Percentiles rank a stretch among this genome's conserved stretches.
phyloP scores from a whole-genome alignment of 139 green algal genomes.

The Pseudopediastrum boryanum region DNA sequence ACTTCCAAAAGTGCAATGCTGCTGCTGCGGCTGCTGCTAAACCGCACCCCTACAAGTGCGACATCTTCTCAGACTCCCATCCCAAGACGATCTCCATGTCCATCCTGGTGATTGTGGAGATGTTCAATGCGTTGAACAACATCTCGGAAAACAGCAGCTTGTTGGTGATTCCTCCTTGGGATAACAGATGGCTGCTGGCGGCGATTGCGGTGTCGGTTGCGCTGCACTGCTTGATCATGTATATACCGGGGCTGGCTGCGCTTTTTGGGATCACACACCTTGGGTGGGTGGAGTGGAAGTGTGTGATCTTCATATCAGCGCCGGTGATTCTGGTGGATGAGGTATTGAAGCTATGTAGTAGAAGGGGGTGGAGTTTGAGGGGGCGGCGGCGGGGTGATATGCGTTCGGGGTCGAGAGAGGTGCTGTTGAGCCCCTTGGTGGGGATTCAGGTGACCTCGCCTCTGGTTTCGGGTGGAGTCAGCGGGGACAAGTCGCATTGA shows the following conservation, averaged over 20 bases:
- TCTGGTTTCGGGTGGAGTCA: not conserved
- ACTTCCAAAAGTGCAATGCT: conserved; percentile 59
- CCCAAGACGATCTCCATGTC: conserved; percentile 90
- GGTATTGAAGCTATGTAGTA: conserved; percentile 49
- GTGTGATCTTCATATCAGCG: conserved; percentile 82
- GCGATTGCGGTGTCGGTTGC: conserved; percentile 86
- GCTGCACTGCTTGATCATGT: conserved; percentile 92
- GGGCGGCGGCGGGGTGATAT: not conserved
- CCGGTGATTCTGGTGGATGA: conserved; percentile 95
- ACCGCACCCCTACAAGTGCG: conserved; percentile 60
- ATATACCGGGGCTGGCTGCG: conserved; percentile 71
- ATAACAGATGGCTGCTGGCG: conserved; percentile 83
- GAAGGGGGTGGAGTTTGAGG: not conserved
- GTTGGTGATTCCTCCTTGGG: conserved; percentile 79
- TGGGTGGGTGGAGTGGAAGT: conserved; percentile 75
- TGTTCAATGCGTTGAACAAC: conserved; percentile 97
- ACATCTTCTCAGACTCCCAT: conserved; percentile 67
- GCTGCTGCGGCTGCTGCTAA: not conserved
- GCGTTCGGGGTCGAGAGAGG: not conserved
- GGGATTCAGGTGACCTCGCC: conserved; percentile 29
- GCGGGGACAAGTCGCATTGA: conserved; percentile 22
- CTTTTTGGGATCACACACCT: conserved; percentile 87
- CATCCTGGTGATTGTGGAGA: conserved; percentile 93
- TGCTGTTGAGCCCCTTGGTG: not conserved
- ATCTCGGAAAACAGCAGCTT: conserved; percentile 86